Conservation (phyloP, 192 early-diverging fungal genomes). For the Umbelopsis sp. region DNA sequence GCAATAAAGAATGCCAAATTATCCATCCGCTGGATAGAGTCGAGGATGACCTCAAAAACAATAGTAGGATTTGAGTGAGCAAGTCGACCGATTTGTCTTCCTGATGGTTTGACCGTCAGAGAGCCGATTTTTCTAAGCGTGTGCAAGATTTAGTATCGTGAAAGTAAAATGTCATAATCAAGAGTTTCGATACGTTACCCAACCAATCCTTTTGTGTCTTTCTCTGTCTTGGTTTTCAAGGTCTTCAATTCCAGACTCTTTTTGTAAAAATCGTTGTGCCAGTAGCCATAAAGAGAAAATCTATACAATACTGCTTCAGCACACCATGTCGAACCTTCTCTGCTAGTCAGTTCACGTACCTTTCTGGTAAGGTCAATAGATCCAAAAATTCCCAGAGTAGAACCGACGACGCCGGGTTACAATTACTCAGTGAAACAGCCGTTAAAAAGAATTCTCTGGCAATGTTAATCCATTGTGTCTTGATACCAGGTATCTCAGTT, state of each 20-base stretch:
- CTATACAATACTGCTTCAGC: neutral
- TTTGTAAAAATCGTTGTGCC: constrained; percentile 64
- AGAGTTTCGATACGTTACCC: neutral
- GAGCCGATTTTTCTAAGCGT: neutral
- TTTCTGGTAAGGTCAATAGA: constrained; percentile 55
- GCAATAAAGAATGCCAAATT: constrained; percentile 75
- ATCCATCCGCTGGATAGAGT: constrained; percentile 71
- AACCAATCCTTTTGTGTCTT: constrained; percentile 48
- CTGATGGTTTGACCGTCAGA: constrained; percentile 65
- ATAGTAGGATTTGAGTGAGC: constrained; percentile 76
- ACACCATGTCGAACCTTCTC: neutral
- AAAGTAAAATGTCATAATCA: neutral
- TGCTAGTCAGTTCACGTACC: constrained; percentile 41
- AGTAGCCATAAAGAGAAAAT: constrained; percentile 72
- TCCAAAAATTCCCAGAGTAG: constrained; percentile 71
- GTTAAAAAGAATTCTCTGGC: constrained; percentile 57
- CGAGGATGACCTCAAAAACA: constrained; percentile 68
- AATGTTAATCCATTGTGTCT: constrained; percentile 24
- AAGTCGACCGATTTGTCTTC: constrained; percentile 71
- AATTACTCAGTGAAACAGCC: constrained; percentile 55
- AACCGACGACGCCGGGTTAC: constrained; percentile 65
- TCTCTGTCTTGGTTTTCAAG: constrained; percentile 44
- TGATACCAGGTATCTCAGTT: constrained; percentile 8
- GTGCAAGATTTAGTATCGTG: neutral
- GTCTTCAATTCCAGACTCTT: constrained; percentile 56